Percentiles rank a stretch among this genome's conserved stretches.
Conservation (phyloP, 805 yeast species). For the Teunomyces gatunensis region DNA sequence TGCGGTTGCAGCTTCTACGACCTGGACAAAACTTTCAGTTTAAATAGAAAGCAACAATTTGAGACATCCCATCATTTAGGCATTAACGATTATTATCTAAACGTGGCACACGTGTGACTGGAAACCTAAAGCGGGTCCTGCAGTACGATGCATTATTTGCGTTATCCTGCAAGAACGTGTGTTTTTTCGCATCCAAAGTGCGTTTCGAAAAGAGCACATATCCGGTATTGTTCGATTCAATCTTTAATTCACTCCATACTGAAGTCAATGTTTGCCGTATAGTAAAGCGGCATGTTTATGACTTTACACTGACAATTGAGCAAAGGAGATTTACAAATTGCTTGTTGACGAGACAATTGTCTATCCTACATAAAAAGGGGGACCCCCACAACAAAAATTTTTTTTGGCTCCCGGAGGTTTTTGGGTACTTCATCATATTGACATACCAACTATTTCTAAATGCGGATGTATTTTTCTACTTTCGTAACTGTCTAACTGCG, state of each 20-base stretch:
- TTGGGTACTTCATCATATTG: neutral
- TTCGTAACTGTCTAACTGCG: neutral
- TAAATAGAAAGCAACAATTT: neutral
- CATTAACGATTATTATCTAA: neutral
- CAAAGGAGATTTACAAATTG: too few species aligned
- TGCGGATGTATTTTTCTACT: neutral
- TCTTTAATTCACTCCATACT: too few species aligned
- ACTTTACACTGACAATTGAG: too few species aligned
- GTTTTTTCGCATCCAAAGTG: conserved; percentile 1
- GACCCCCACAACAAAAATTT: too few species aligned
- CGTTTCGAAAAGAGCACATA: neutral
- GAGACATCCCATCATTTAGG: neutral
- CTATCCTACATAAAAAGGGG: too few species aligned
- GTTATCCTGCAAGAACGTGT: neutral
- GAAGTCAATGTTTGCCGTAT: too few species aligned
- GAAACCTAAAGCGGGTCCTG: neutral
- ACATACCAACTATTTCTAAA: neutral
- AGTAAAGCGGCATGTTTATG: too few species aligned
- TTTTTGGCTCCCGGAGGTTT: neutral
- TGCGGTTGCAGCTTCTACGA: neutral
- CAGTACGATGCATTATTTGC: neutral
- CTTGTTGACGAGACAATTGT: too few species aligned
- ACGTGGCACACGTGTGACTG: conserved; percentile 1
- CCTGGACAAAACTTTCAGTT: neutral
- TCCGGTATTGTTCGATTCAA: too few species aligned